Evolutionary conservation across 345 rosid species (phyloP), one percentile per base, ranked within the genome.

Genomic region (Atalantia buxifolia): DNA sequence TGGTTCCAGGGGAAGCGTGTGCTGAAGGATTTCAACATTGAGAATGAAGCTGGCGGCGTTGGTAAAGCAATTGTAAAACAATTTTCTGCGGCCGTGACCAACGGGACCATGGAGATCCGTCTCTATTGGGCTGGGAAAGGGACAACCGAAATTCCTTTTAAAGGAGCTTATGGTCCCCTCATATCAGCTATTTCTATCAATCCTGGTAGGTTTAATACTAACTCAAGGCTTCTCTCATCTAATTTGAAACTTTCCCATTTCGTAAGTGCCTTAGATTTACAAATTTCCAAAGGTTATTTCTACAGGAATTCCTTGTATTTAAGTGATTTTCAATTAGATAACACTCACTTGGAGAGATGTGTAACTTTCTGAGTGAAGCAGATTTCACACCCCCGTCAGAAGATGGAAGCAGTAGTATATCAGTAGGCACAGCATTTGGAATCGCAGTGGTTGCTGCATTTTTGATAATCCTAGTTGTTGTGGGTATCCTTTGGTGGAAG

Each of bases 61-160:
- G 71, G 65, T 28, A 76, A 69, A 61, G 81, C 68, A 42, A 2
- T 64, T 22, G 53, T 55, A 1, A 75, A 22, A 63, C 27, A 13
- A 14, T 78, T 66, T 70, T 72, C 42, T 50, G 75, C 38, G 2
- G 67, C 27, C 30, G 77, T 74, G 30, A 75, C 75, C 35, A 38
- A 30, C 2, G n/a, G 76, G 57, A 76, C n/a, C 24, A n/a, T n/a
- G n/a, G n/a, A n/a, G n/a, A n/a, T n/a, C n/a, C n/a, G n/a, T n/a
- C n/a, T n/a, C n/a, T n/a, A 18, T 57, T 90, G 90, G 91, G 86
- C 86, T 13, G 94, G 94, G 19, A 89, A 80, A 85, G 92, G 94
- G 68, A 89, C 94, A n/a, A 86, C 84, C 3, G 66, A 71, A 76
- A 84, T 85, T 70, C 92, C 94, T 7, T 0, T 0, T 28, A 81